Base-by-base conservation (phyloP, 148 eudicot genomes). In the Suaeda aralocaspica region DNA sequence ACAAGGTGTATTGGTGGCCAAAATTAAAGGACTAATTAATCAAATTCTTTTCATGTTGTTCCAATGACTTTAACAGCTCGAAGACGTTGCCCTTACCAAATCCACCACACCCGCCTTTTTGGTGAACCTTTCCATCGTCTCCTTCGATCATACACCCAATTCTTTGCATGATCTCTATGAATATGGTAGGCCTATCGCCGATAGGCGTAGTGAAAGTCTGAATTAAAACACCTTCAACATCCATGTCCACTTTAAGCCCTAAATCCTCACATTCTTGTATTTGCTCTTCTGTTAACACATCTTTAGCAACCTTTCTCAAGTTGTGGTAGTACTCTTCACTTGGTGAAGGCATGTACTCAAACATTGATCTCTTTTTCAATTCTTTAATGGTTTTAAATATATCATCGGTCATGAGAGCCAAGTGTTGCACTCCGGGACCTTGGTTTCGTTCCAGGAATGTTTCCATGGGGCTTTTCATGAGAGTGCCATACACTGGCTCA, bases 41-140 rank as follows among this genome's bases (percentile, higher is more conserved):
- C n/a, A n/a, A 15, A 24, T 89, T 88, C 69, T 85, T 92, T 79
- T 92, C 98, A 21, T 81, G 90, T 49, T 90, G 92, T 67, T 93
- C 98, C 11, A 93, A 82, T 6, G 96, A 93, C 63, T 85, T 90
- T 69, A 90, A 81, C 72, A 93, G 93, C 80, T 91, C 90, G 0
- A 93, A 44, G 13, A 44, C 84, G 67, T 93, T 93, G 7, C 95
- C 95, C 67, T 88, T 93, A 5, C 98, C 98, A 30, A 93, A 93
- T 21, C 98, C 98, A 78, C 98, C 96, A 72, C 98, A 93, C 2
- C 92, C 95, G 41, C 89, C 92, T 73, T 84, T 93, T 76, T 90
- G 96, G 53, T 84, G 83, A 16, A 65, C 31, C 63, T 85, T 79
- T 16, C 96, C 98, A 25, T 85, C 75, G 1, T 83, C 88, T 22